A percentile compares a stretch with the other conserved stretches of the same genome.
phyloP scores from a whole-genome alignment of 352 stramenopile genomes.

The Phytophthora multivora region DNA sequence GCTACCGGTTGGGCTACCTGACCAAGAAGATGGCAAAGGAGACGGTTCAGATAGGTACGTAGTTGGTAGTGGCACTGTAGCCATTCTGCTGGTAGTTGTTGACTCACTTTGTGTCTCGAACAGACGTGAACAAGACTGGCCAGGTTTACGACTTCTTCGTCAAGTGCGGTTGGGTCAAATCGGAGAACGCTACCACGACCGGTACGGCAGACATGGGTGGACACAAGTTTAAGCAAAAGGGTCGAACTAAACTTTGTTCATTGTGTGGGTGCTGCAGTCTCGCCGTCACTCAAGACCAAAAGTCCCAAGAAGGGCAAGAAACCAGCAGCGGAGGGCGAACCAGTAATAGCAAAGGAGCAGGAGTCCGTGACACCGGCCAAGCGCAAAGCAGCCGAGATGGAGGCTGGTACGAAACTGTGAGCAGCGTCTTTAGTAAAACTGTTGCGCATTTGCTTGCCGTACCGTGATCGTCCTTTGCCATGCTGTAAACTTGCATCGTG shows the following conservation, averaged over 20 bases:
- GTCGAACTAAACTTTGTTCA: neutral
- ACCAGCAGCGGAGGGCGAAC: neutral
- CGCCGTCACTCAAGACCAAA: conserved; percentile 34
- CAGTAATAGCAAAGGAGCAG: conserved; percentile 25
- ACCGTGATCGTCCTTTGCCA: neutral
- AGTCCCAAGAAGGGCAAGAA: conserved; percentile 31
- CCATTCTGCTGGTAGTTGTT: conserved; percentile 4
- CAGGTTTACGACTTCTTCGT: conserved; percentile 92
- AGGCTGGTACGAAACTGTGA: conserved; percentile 28
- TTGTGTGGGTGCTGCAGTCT: conserved; percentile 20
- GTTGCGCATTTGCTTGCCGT: conserved; percentile 4
- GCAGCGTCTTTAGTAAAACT: conserved; percentile 17
- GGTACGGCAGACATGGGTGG: conserved; percentile 31
- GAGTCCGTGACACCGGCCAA: conserved; percentile 44
- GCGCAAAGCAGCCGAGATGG: conserved; percentile 61
- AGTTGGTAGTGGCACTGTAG: conserved; percentile 7
- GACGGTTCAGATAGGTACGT: conserved; percentile 91
- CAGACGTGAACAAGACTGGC: conserved; percentile 84
- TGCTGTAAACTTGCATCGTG: conserved; percentile 1
- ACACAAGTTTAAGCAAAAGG: neutral
- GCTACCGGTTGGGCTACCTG: conserved; percentile 76
- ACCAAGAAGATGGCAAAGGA: conserved; percentile 81
- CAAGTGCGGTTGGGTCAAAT: conserved; percentile 86
- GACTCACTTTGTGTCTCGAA: conserved; percentile 26
- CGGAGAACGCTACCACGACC: conserved; percentile 54